These are phyloP conservation scores for Reutealis trisperma DNA, from an alignment of 345 rosid genomes.

Conservation along the genomic window DNA sequence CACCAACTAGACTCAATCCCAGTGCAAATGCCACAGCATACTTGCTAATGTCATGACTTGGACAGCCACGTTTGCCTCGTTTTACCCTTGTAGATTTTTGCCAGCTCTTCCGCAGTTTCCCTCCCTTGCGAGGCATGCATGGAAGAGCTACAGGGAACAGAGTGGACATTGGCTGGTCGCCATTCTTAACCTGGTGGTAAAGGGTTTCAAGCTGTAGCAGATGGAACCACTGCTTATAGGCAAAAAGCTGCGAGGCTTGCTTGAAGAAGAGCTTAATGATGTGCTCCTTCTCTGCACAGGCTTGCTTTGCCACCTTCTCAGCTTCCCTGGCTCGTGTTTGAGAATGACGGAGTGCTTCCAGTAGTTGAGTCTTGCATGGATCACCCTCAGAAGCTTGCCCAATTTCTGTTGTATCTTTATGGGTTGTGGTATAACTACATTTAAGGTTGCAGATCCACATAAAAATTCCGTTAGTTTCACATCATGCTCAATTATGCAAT, in stretches of 20 bases:
- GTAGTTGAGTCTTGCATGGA: conserved; percentile 64
- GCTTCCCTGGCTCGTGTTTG: conserved; percentile 99
- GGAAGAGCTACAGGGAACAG: conserved; percentile 53
- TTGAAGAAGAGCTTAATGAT: conserved; percentile 72
- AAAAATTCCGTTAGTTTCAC: background rate
- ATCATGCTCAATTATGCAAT: background rate
- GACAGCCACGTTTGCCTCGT: conserved; percentile 37
- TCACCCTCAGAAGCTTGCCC: conserved; percentile 42
- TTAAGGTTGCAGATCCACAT: conserved; percentile 18
- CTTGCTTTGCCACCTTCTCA: conserved; percentile 82
- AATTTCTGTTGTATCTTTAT: conserved; percentile 28
- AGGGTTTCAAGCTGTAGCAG: conserved; percentile 78
- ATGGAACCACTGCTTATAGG: conserved; percentile 89
- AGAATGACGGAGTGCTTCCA: conserved; percentile 89
- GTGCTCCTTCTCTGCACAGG: conserved; percentile 78
- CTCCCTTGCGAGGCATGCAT: conserved; percentile 51
- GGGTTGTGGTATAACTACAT: conserved; percentile 20
- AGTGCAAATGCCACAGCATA: conserved; percentile 65
- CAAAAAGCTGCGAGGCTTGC: conserved; percentile 95
- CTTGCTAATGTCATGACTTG: conserved; percentile 40
- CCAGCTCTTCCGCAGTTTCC: conserved; percentile 36
- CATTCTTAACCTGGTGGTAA: conserved; percentile 59
- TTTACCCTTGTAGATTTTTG: conserved; percentile 34
- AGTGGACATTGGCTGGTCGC: conserved; percentile 48
- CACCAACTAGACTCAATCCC: conserved; percentile 88